Base-by-base conservation (phyloP, 257 asterid genomes). In the Agastache rugosa region DNA sequence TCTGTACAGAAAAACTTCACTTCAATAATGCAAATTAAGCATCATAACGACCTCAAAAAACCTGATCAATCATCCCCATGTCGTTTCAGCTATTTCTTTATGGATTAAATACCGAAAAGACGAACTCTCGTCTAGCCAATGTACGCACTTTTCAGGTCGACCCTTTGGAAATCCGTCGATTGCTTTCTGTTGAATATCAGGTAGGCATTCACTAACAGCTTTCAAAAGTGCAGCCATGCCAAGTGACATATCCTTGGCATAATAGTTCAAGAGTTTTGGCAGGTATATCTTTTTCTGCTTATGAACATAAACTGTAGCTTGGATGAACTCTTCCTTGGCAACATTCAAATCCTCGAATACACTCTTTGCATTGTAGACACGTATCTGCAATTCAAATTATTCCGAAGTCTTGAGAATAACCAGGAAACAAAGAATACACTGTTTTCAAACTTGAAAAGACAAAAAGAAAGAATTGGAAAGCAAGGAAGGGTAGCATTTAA, bases 231-330 rank as follows among this genome's bases (percentile, higher is more conserved):
- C 89, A 23, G 85, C 45, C 81, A 72, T 80, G 77, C 83, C 72
- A n/a, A 93, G 78, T 23, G 96, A 86, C 94, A 87, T 89, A 53
- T 88, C 98, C 78, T 87, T 93, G 34, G 88, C 97, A 78, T 78
- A 93, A 64, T 85, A 71, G 50, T 81, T 73, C 69, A 88, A 60
- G 76, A 87, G 83, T 78, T 85, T 91, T 1, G 98, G 98, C 39
- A 93, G 85, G 83, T 80, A 79, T 27, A 91, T 69, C 87, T 87
- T 88, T 45, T 85, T 81, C 77, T 88, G 90, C 77, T 88, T 87
- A 51, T 91, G 89, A 23, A 89, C 76, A 48, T 84, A 83, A 31
- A 80, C 87, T 14, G 84, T 84, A 20, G 91, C 80, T 75, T 71
- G 84, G 78, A 91, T 85, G 45, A 85, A 93, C 84, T 91, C 97